phyloP scores from a whole-genome alignment of 768 basidiomycete species.

The Xanthoconium stramineum region DNA sequence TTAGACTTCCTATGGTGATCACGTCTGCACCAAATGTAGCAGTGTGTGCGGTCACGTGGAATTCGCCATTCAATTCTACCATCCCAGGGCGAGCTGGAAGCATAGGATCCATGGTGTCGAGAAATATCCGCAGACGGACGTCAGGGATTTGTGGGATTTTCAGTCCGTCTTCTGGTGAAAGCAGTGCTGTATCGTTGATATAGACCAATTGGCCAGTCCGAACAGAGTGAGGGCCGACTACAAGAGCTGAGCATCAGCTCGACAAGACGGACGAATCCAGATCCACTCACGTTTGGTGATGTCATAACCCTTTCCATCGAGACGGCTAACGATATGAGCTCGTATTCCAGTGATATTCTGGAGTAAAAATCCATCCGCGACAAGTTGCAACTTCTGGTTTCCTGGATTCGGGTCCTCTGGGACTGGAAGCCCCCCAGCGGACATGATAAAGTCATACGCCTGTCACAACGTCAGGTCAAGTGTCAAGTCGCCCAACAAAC shows the following conservation, averaged over 20 bases:
- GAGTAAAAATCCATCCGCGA: slow-evolving; percentile 69
- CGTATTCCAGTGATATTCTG: slow-evolving; percentile 78
- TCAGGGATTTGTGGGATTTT: slow-evolving; percentile 32
- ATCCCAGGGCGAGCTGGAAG: slow-evolving; percentile 39
- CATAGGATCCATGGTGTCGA: slow-evolving; percentile 49
- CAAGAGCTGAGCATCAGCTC: slow-evolving; percentile 2
- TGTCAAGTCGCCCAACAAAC: background rate
- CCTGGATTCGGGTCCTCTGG: slow-evolving; percentile 71
- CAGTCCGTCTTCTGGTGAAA: slow-evolving; percentile 33
- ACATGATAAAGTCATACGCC: slow-evolving; percentile 83
- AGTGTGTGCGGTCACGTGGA: slow-evolving; percentile 56
- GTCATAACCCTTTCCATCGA: slow-evolving; percentile 86
- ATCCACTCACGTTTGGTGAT: slow-evolving; percentile 67
- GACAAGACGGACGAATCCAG: background rate
- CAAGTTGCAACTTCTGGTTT: slow-evolving; percentile 56
- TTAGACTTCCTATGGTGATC: slow-evolving; percentile 24
- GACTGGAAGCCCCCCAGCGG: slow-evolving; percentile 48
- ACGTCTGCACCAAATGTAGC: slow-evolving; percentile 72
- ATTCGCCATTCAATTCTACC: slow-evolving; percentile 40
- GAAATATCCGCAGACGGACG: slow-evolving; percentile 57
- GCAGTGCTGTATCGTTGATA: slow-evolving; percentile 61
- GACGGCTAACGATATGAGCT: slow-evolving; percentile 69
- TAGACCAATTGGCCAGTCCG: slow-evolving; percentile 79
- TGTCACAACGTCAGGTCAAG: slow-evolving; percentile 27
- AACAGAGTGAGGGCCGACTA: slow-evolving; percentile 82